A percentile compares a stretch with the other conserved stretches of the same genome.
Evolutionary conservation across 495 filamentous ascomycete species (phyloP).

Genomic region (Saxispiralis lemnorum): DNA sequence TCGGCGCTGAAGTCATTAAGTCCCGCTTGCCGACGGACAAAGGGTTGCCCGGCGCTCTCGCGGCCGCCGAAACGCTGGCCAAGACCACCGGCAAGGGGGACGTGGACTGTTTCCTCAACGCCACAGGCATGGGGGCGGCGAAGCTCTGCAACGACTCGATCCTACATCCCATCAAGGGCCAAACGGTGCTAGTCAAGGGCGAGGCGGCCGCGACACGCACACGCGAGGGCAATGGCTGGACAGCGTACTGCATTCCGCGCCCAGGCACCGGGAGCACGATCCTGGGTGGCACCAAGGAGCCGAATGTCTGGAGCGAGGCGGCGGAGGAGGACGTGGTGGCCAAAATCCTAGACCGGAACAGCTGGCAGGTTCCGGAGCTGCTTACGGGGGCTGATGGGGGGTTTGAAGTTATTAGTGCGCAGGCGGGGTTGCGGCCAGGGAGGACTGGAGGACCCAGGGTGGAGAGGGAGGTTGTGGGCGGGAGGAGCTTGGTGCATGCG

Average conservation of each 20-base stretch:
- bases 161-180: conserved; percentile 23
- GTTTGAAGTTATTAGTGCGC: conserved; percentile 25
- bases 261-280: conserved; percentile 23
- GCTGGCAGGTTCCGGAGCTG: conserved; percentile 22
- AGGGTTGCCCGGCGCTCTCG: conserved; percentile 2
- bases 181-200: conserved; percentile 22
- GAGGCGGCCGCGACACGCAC: conserved; percentile 13
- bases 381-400: conserved; percentile 18
- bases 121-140: conserved; percentile 20
- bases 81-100: not conserved
- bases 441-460: conserved; percentile 24
- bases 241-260: conserved; percentile 23
- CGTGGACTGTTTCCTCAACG: conserved; percentile 20
- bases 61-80: conserved; percentile 2
- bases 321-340: conserved; percentile 19
- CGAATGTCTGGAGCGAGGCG: conserved; percentile 20
- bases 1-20: conserved; percentile 14
- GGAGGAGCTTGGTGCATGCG: conserved; percentile 14
- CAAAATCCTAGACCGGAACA: conserved; percentile 22
- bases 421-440: conserved; percentile 26
- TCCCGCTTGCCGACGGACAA: conserved; percentile 2
- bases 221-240: conserved; percentile 9
- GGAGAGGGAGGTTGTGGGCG: conserved; percentile 17
- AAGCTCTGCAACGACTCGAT: conserved; percentile 16
- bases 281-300: conserved; percentile 25